Evolutionary conservation across 257 asterid species (phyloP), one percentile per base, ranked within the genome.

Genomic region (Leonotis leonurus): DNA sequence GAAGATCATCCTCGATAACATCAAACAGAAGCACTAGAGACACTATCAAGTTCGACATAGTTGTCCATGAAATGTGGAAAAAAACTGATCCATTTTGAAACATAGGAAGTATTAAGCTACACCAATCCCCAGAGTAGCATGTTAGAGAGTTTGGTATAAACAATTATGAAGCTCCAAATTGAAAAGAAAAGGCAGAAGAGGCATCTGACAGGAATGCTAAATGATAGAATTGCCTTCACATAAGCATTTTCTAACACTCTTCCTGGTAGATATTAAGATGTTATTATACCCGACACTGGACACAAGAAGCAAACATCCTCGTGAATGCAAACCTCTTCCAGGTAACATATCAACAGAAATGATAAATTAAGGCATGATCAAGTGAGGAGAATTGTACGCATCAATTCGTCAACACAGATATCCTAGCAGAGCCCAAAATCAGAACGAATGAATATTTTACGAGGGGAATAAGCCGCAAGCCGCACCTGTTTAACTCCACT

Each of bases 81-180:
- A 3, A 37, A 40, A 44, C 21, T 54, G 25, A 72, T 58, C 68
- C 25, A 65, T 17, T 3, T 10, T 14, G n/a, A 45, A 32, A 39
- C 14, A 48, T 30, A 56, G 18, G 27, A 43, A 8, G 4, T 56
- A 54, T 46, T 25, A 55, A 53, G 45, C 12, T 39, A 21, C 27
- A 33, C 2, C 8, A 37, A 36, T 24, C 54, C 33, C 56, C 35
- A 40, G 37, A 61, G 58, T 51, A 60, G 62, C 49, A 30, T 21
- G 32, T 9, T 2, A 17, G 20, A 43, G 30, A 39, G 17, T 18
- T 56, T 58, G 16, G 9, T 10, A 44, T 18, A 36, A 16, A 49
- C 11, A 37, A 27, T 17, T 37, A 14, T 29, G 66, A 29, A 60
- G 39, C 63, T 69, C 40, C 55, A 52, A 60, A 60, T 22, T 22